Evolutionary conservation across 2,329 filamentous ascomycete species (phyloP).

Genomic region (Neofusicoccum cordaticola): DNA sequence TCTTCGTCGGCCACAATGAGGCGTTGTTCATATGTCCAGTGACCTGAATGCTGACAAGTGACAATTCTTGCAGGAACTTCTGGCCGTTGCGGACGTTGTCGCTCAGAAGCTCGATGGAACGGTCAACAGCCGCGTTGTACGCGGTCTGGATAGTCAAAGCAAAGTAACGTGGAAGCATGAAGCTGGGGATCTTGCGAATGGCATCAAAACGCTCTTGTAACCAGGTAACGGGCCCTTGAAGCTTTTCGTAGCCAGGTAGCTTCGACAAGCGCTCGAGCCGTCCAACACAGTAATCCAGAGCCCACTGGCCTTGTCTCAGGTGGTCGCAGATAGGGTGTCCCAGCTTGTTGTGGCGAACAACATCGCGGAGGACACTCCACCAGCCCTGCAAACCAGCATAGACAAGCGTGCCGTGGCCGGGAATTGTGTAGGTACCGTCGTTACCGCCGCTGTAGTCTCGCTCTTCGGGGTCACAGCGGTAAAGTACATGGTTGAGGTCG

Average conservation of each 20-base stretch:
- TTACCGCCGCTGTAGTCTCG: slow-evolving; percentile 72
- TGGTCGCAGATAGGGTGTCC: slow-evolving; percentile 93
- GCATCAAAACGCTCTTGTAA: slow-evolving; percentile 81
- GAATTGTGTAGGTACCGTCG: slow-evolving; percentile 87
- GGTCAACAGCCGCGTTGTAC: slow-evolving; percentile 78
- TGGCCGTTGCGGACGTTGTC: slow-evolving; percentile 76
- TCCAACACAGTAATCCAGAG: slow-evolving; percentile 79
- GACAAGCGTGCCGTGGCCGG: slow-evolving; percentile 77
- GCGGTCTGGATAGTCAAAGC: slow-evolving; percentile 83
- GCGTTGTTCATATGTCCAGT: slow-evolving; percentile 86
- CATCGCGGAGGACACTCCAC: slow-evolving; percentile 86
- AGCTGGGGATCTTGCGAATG: slow-evolving; percentile 79
- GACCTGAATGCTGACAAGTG: slow-evolving; percentile 88
- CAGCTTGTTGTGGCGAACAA: slow-evolving; percentile 85
- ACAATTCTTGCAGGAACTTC: slow-evolving; percentile 81
- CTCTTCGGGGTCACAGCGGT: slow-evolving; percentile 88
- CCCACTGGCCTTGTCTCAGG: slow-evolving; percentile 86
- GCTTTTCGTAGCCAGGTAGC: slow-evolving; percentile 58
- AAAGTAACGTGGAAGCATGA: slow-evolving; percentile 90
- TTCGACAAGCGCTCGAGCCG: slow-evolving; percentile 72
- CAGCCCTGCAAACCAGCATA: slow-evolving; percentile 98
- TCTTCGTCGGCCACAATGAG: slow-evolving; percentile 81
- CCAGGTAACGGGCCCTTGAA: slow-evolving; percentile 72
- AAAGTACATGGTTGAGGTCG: slow-evolving; percentile 89
- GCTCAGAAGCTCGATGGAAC: slow-evolving; percentile 75